These are phyloP conservation scores for Osmozyma mogii DNA, from an alignment of 805 yeast genomes.

Conservation along the genomic window DNA sequence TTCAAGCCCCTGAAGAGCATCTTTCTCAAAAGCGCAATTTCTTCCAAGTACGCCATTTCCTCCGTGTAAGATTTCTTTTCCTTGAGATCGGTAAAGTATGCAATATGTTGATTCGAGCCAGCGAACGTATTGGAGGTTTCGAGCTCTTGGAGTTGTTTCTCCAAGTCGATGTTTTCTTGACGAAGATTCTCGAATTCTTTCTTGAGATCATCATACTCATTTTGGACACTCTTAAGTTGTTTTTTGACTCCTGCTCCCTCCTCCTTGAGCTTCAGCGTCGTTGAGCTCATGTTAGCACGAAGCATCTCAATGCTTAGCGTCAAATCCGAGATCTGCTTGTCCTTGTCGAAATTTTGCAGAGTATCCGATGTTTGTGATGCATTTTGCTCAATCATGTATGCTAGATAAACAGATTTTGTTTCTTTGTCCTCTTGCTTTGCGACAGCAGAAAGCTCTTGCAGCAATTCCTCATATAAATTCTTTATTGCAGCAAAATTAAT, in stretches of 20 bases:
- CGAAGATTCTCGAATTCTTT: conserved; percentile 12
- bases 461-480: no score
- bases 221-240: conserved; percentile 4
- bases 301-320: conserved; percentile 38
- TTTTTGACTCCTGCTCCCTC: conserved; percentile 12
- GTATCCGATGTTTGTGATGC: no score
- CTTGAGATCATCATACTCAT: conserved; percentile 12
- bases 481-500: no score
- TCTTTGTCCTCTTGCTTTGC: no score
- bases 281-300: conserved; percentile 33
- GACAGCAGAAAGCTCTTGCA: no score
- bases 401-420: no score
- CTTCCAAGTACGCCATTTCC: conserved; percentile 34
- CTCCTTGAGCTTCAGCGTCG: conserved; percentile 21
- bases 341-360: no score
- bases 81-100: conserved; percentile 22
- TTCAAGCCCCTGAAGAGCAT: conserved; percentile 12
- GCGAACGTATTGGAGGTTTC: neutral
- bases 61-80: conserved; percentile 26
- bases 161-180: conserved; percentile 1
- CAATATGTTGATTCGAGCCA: conserved; percentile 7
- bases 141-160: conserved; percentile 1
- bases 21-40: conserved; percentile 35
- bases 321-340: conserved; percentile 31
- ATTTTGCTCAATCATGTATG: no score